phyloP scores from a whole-genome alignment of 768 basidiomycete genomes.

The Lanmaoa pseudosensibilis region DNA sequence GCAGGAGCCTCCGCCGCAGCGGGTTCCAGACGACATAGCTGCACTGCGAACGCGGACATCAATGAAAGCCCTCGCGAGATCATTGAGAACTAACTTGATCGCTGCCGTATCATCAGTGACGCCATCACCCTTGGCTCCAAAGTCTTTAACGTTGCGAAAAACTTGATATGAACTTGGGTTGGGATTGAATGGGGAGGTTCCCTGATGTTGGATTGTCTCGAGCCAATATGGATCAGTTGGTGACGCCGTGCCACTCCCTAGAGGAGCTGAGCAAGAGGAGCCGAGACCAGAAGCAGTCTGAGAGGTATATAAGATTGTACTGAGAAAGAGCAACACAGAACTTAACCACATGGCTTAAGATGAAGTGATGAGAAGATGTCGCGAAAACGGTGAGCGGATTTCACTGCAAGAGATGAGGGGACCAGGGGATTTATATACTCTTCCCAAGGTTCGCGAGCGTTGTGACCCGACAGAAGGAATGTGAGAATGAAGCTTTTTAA shows the following conservation, averaged over 20 bases:
- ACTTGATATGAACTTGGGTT: slow-evolving; percentile 57
- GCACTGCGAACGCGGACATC: slow-evolving; percentile 36
- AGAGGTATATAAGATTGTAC: slow-evolving; percentile 5
- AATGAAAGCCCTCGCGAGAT: not conserved
- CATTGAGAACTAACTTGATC: slow-evolving; percentile 51
- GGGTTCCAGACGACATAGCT: slow-evolving; percentile 60
- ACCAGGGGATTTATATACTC: slow-evolving; percentile 16
- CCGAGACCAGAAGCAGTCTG: slow-evolving; percentile 37
- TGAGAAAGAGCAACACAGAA: slow-evolving; percentile 8
- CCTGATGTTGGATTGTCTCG: slow-evolving; percentile 68
- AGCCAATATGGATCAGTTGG: slow-evolving; percentile 58
- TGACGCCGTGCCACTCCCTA: slow-evolving; percentile 49
- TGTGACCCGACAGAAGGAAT: not conserved
- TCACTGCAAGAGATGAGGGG: not conserved
- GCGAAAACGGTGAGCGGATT: not conserved
- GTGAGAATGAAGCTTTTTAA: not conserved
- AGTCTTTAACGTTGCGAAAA: slow-evolving; percentile 73
- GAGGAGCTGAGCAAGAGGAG: slow-evolving; percentile 45
- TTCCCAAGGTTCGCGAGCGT: not conserved
- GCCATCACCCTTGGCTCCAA: slow-evolving; percentile 60
- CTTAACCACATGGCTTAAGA: slow-evolving; percentile 9
- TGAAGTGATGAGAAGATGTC: not conserved
- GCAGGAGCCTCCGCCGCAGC: slow-evolving; percentile 54
- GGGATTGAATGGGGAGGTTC: slow-evolving; percentile 64
- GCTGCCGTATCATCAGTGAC: slow-evolving; percentile 73